Percentiles rank a stretch among this genome's conserved stretches.
Conservation (phyloP, 2,329 filamentous ascomycete species). For the Microsporum audouinii region DNA sequence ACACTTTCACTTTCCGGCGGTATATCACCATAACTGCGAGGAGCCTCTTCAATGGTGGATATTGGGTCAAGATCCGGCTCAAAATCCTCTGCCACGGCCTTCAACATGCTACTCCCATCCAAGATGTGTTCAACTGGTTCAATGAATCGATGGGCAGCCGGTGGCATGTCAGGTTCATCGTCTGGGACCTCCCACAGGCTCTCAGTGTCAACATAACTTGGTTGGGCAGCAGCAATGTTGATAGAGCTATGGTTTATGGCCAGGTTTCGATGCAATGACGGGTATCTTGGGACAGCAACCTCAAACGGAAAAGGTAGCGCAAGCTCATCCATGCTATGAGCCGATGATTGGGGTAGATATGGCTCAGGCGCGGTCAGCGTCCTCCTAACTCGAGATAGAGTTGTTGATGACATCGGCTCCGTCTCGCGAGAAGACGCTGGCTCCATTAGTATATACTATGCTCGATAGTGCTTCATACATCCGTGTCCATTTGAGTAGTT, state of each 20-base stretch:
- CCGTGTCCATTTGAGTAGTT: too few relatives aligned
- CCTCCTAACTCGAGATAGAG: constrained; percentile 16
- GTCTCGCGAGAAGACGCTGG: constrained; percentile 29
- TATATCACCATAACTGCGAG: not conserved
- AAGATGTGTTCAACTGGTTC: not conserved
- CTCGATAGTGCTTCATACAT: too few relatives aligned
- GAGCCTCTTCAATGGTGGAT: not conserved
- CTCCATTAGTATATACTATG: not conserved
- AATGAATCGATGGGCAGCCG: not conserved
- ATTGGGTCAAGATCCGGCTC: not conserved
- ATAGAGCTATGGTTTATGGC: not conserved
- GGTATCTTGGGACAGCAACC: constrained; percentile 8
- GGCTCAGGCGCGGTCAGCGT: constrained; percentile 7
- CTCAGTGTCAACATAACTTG: not conserved
- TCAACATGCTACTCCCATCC: too few relatives aligned
- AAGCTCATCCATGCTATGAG: constrained; percentile 21
- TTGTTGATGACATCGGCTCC: constrained; percentile 29
- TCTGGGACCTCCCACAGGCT: not conserved
- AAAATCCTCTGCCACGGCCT: not conserved
- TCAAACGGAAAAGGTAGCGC: constrained; percentile 18
- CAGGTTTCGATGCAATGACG: not conserved
- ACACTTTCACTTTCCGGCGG: not conserved
- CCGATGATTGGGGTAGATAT: constrained; percentile 15
- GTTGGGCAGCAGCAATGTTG: not conserved
- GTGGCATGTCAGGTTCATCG: not conserved